phyloP scores from a whole-genome alignment of 2,329 filamentous ascomycete genomes.

The Xylariaceae sp. region DNA sequence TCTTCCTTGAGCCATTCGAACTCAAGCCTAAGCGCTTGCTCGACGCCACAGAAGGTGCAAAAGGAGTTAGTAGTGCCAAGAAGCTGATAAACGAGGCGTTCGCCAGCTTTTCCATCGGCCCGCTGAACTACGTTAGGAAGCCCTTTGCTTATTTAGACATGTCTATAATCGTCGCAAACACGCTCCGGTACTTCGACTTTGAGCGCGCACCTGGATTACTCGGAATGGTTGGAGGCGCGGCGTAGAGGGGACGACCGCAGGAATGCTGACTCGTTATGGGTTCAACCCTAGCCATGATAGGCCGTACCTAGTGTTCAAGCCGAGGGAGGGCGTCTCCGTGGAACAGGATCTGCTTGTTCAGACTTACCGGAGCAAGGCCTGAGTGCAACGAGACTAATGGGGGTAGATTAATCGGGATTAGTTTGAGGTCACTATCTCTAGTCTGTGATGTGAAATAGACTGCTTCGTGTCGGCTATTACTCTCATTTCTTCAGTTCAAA shows the following conservation, averaged over 20 bases:
- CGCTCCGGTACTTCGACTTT: constrained; percentile 10
- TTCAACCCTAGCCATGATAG: constrained; percentile 7
- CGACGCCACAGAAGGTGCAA: neutral
- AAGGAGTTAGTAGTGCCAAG: no score
- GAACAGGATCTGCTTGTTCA: neutral
- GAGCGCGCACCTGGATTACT: neutral
- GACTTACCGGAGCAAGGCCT: no score
- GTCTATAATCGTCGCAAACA: constrained; percentile 1
- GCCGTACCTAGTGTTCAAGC: constrained; percentile 6
- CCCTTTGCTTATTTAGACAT: constrained; percentile 8
- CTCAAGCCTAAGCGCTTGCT: neutral
- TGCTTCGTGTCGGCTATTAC: no score
- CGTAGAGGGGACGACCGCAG: neutral
- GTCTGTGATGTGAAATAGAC: no score
- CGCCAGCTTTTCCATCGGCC: constrained; percentile 1
- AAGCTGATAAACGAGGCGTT: constrained; percentile 4
- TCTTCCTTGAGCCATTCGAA: constrained; percentile 6
- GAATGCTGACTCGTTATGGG: constrained; percentile 8
- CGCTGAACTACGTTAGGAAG: constrained; percentile 4
- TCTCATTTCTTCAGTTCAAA: no score
- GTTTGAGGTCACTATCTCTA: no score
- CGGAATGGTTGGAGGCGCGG: constrained; percentile 1
- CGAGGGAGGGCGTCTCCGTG: neutral
- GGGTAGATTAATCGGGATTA: no score
- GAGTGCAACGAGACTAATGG: no score